A percentile compares a stretch with the other conserved stretches of the same genome.
Evolutionary conservation across 2,329 filamentous ascomycete genomes (phyloP).

Genomic region (Trichoderma sp.): DNA sequence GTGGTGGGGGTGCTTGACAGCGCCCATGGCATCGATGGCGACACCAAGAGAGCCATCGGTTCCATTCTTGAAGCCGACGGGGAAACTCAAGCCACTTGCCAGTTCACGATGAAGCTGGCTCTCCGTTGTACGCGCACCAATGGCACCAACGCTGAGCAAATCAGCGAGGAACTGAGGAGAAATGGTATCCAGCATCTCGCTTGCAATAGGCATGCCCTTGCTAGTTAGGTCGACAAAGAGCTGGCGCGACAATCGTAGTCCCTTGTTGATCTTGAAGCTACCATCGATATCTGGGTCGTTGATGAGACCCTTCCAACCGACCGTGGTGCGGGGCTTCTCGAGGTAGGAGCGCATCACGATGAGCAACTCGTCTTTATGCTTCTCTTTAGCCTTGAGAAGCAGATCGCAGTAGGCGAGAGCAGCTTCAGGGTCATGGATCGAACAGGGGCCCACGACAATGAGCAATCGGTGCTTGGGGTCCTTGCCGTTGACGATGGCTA

Average conservation of each 20-base stretch:
- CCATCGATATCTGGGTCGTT: slow-evolving; percentile 99
- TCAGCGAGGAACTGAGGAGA: slow-evolving; percentile 96
- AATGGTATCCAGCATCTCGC: slow-evolving; percentile 98
- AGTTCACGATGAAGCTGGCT: slow-evolving; percentile 94
- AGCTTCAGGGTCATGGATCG: slow-evolving; percentile 90
- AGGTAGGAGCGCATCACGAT: slow-evolving; percentile 99
- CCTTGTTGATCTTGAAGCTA: slow-evolving; percentile 99
- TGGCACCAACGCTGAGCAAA: slow-evolving; percentile 85
- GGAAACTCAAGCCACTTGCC: slow-evolving; percentile 92
- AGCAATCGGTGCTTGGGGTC: slow-evolving; percentile 64
- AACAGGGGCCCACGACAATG: slow-evolving; percentile 91
- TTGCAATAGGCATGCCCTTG: slow-evolving; percentile 93
- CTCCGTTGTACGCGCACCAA: slow-evolving; percentile 96
- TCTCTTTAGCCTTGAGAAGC: slow-evolving; percentile 79
- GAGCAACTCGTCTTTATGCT: slow-evolving; percentile 85
- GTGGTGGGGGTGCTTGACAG: slow-evolving; percentile 89
- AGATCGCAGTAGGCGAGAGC: slow-evolving; percentile 92
- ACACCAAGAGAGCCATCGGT: slow-evolving; percentile 90
- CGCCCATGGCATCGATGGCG: slow-evolving; percentile 93
- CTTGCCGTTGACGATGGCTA: slow-evolving; percentile 69
- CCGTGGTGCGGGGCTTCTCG: slow-evolving; percentile 96
- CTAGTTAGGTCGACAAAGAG: slow-evolving; percentile 91
- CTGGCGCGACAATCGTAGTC: slow-evolving; percentile 80
- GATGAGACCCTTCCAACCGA: slow-evolving; percentile 98
- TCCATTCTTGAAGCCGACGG: slow-evolving; percentile 99